These are phyloP conservation scores for Lizonia empirigonia DNA, from an alignment of 2,329 filamentous ascomycete species.

Conservation along the genomic window DNA sequence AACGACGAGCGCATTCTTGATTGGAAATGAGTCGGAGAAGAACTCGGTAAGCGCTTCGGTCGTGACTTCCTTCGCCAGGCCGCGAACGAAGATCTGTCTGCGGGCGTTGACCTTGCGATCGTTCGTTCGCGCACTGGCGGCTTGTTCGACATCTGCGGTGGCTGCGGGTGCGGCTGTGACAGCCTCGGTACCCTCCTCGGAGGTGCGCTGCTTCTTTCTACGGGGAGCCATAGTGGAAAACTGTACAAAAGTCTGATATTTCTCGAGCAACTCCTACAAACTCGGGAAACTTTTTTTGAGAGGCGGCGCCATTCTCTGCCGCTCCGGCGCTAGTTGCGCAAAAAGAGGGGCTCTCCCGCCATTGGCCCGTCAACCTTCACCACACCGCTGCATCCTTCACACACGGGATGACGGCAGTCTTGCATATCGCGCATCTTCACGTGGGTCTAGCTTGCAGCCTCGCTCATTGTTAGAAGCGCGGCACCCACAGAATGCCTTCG, in stretches of 20 bases:
- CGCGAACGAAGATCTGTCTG: slow-evolving; percentile 79
- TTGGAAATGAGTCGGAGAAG: slow-evolving; percentile 91
- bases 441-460: slow-evolving; percentile 13
- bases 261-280: not conserved
- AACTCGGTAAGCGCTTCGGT: slow-evolving; percentile 82
- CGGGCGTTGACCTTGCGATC: slow-evolving; percentile 50
- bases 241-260: not conserved
- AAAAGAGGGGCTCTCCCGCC: slow-evolving; percentile 13
- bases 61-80: slow-evolving; percentile 77
- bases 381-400: slow-evolving; percentile 4
- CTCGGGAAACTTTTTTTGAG: not conserved
- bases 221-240: slow-evolving; percentile 45
- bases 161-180: slow-evolving; percentile 38
- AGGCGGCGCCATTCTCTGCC: slow-evolving; percentile 6
- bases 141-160: slow-evolving; percentile 28
- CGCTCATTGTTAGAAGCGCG: slow-evolving; percentile 2
- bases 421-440: slow-evolving; percentile 16
- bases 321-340: slow-evolving; percentile 6
- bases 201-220: slow-evolving; percentile 51
- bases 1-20: slow-evolving; percentile 96
- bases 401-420: slow-evolving; percentile 15
- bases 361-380: slow-evolving; percentile 3
- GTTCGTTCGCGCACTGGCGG: slow-evolving; percentile 18
- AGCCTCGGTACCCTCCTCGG: slow-evolving; percentile 44
- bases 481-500: slow-evolving; percentile 8